phyloP scores from a whole-genome alignment of 2,329 filamentous ascomycete species.

The Fusarium subtropicale region DNA sequence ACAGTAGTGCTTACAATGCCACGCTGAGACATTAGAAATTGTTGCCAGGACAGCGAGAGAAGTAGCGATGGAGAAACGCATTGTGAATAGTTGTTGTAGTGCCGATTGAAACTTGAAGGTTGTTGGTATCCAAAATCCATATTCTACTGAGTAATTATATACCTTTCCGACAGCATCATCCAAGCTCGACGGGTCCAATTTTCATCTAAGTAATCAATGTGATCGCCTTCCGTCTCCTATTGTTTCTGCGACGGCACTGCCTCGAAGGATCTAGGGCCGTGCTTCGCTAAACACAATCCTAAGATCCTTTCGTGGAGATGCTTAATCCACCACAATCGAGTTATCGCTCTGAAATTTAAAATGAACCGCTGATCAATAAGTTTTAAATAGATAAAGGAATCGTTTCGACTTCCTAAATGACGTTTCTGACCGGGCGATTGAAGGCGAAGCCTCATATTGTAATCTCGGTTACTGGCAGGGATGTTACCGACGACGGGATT shows the following conservation, averaged over 20 bases:
- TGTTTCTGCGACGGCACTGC: neutral
- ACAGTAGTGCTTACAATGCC: neutral
- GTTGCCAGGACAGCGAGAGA: neutral
- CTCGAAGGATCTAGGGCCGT: neutral
- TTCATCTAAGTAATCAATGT: neutral
- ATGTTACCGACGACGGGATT: rapidly evolving
- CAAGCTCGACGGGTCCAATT: neutral
- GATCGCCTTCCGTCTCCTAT: rapidly evolving
- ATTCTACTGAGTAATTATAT: neutral
- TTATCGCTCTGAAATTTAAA: neutral
- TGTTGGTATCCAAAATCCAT: neutral
- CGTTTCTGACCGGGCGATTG: neutral
- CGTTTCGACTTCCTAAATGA: neutral
- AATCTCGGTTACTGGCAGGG: neutral
- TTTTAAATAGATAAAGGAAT: rapidly evolving
- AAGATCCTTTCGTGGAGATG: neutral
- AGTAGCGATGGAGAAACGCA: neutral
- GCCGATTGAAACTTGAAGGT: neutral
- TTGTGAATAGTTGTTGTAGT: neutral
- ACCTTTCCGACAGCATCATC: neutral
- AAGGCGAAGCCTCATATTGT: rapidly evolving
- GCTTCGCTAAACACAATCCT: neutral
- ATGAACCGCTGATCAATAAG: neutral
- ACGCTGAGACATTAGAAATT: neutral
- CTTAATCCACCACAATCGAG: neutral